Evolutionary conservation across 1,139 yeast genomes (phyloP), one percentile per base, ranked within the genome.

Genomic region (Blastobotrys indianensis): DNA sequence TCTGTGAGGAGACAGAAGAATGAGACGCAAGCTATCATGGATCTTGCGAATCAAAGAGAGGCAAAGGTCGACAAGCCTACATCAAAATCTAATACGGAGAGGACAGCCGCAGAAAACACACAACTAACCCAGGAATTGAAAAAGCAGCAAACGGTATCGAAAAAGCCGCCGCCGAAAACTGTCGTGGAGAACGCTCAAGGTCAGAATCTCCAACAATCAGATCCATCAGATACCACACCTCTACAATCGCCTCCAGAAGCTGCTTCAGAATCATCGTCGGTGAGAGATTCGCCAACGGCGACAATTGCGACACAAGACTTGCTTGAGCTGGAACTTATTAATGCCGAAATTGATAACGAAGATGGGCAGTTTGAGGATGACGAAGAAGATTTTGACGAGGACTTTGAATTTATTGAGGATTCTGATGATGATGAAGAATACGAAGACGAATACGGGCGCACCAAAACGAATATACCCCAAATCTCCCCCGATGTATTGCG

Each of bases 271-370:
- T 20, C 25, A 7, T 20, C 25, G 7, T 20, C 25, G 25, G 7
- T 20, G 7, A 20, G 25, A 20, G 25, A 20, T 20, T 20, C 25
- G 13, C 25, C 34, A 15, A 17, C 38, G 10, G n/a, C 45, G 36
- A 20, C 41, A 25, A 68, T 80, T 8, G 72, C 67, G 48, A 70
- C 75, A 0, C 73, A 76, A 6, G 84, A 81, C 49, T 69, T 82
- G 45, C 62, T 74, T 9, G 71, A 72, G 36, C 64, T 82, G 2
- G 77, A 75, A 45, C 48, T 74, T 9, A 57, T 82, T 2, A 83
- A 85, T 0, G 77, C 74, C 52, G 78, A 78, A 15, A 56, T 79
- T 31, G 75, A 69, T 34, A 75, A 69, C 52, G 61, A 66, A 20
- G 68, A 64, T 4, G 68, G 62, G 13, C 67, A 62, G 17, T 59